A percentile compares a stretch with the other conserved stretches of the same genome.
phyloP scores from a whole-genome alignment of 2,329 filamentous ascomycete species.

The Ophiocordyceps camponoti-floridani region DNA sequence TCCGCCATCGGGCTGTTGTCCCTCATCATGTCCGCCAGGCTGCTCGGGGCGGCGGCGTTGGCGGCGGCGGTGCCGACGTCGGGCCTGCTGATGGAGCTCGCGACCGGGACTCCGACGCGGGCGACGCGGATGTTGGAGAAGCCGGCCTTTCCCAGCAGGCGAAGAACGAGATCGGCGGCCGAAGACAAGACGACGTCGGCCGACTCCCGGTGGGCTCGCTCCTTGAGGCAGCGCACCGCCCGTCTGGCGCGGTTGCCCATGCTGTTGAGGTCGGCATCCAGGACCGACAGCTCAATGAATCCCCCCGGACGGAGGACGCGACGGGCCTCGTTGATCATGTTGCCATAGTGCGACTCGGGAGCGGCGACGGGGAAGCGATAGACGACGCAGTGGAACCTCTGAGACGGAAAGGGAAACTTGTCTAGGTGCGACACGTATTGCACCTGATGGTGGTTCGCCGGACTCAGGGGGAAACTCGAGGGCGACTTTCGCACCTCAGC shows the following conservation, averaged over 20 bases:
- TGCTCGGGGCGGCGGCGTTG: slow-evolving; percentile 28
- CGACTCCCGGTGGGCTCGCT: slow-evolving; percentile 44
- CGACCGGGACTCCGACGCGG: slow-evolving; percentile 61
- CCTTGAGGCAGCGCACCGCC: slow-evolving; percentile 53
- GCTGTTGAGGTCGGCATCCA: slow-evolving; percentile 67
- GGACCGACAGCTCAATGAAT: slow-evolving; percentile 59
- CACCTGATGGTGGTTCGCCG: slow-evolving; percentile 59
- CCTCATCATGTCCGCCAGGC: slow-evolving; percentile 54
- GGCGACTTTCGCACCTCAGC: slow-evolving; percentile 22
- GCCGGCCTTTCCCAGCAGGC: slow-evolving; percentile 47
- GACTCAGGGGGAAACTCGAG: slow-evolving; percentile 34
- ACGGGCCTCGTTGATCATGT: slow-evolving; percentile 56
- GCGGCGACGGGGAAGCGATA: slow-evolving; percentile 59
- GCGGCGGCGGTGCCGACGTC: slow-evolving; percentile 4
- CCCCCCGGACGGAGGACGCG: slow-evolving; percentile 64
- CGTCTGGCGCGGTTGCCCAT: slow-evolving; percentile 58
- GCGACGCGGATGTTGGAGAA: slow-evolving; percentile 60
- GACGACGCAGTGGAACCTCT: slow-evolving; percentile 60
- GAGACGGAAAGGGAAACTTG: slow-evolving; percentile 57
- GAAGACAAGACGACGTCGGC: slow-evolving; percentile 42
- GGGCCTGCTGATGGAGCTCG: slow-evolving; percentile 25
- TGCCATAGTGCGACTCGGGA: slow-evolving; percentile 49
- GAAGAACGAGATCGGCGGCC: slow-evolving; percentile 42
- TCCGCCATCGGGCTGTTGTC: slow-evolving; percentile 55
- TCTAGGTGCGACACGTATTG: slow-evolving; percentile 43